Evolutionary conservation across 805 yeast species (phyloP).

Genomic region (Komagataella pastoris): DNA sequence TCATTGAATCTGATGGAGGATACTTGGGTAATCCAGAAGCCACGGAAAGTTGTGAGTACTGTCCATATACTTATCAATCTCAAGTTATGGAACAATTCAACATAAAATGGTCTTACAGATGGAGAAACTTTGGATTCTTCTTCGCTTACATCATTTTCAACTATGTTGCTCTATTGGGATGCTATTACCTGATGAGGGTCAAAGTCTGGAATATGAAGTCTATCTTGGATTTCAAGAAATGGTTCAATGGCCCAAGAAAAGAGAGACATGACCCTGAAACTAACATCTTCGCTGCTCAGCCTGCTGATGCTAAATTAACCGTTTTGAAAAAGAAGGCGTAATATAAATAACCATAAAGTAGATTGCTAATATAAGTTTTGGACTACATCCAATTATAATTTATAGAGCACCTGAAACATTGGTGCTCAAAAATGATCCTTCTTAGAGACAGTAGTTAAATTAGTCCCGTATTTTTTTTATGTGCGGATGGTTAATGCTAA

Average conservation of each 20-base stretch:
- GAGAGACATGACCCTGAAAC: slow-evolving; percentile 34
- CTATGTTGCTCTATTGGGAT: slow-evolving; percentile 24
- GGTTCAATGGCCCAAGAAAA: slow-evolving; percentile 27
- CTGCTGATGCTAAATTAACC: slow-evolving; percentile 22
- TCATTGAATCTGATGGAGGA: slow-evolving; percentile 26
- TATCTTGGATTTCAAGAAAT: slow-evolving; percentile 20
- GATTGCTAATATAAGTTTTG: neutral
- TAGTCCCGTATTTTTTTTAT: too few relatives aligned
- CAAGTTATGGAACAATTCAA: slow-evolving; percentile 8
- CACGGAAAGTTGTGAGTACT: slow-evolving; percentile 9
- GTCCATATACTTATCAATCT: slow-evolving; percentile 9
- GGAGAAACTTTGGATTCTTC: slow-evolving; percentile 16
- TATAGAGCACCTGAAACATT: neutral
- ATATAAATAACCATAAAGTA: neutral
- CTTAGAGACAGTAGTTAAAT: too few relatives aligned
- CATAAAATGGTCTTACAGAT: slow-evolving; percentile 7
- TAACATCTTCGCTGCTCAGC: slow-evolving; percentile 24
- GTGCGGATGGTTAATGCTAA: neutral
- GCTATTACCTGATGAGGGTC: slow-evolving; percentile 24
- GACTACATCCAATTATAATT: neutral
- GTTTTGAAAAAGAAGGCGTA: neutral
- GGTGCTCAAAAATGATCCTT: neutral
- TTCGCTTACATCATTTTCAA: slow-evolving; percentile 36
- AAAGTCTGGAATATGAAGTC: slow-evolving; percentile 5
- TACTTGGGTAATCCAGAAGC: slow-evolving; percentile 24